These are phyloP conservation scores for Ophiocordyceps polyrhachis-furcata DNA, from an alignment of 2,329 filamentous ascomycete species.

Conservation along the genomic window DNA sequence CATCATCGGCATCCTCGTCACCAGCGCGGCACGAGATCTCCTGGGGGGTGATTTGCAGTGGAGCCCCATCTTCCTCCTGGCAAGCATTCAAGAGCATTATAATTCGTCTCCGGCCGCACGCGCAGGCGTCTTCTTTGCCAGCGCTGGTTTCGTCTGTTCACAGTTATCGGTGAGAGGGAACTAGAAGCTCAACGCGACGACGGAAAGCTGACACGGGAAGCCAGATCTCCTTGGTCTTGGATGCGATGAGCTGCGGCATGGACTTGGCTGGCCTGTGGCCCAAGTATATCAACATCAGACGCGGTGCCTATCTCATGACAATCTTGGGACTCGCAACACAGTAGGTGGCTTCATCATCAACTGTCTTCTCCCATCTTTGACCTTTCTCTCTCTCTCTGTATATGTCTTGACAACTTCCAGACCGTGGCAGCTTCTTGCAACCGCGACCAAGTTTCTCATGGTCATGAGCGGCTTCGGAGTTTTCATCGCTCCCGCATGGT, in stretches of 20 bases:
- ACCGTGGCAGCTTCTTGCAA: slow-evolving; percentile 12
- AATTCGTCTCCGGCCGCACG: slow-evolving; percentile 6
- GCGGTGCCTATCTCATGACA: slow-evolving; percentile 29
- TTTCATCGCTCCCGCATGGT: slow-evolving; percentile 8
- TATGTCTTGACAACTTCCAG: slow-evolving; percentile 1
- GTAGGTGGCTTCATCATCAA: slow-evolving; percentile 1
- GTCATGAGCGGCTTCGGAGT: slow-evolving; percentile 10
- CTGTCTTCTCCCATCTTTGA: background rate
- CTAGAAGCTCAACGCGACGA: background rate
- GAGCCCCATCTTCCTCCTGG: slow-evolving; percentile 9
- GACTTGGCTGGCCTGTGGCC: slow-evolving; percentile 34
- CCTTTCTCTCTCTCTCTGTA: background rate
- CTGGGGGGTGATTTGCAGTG: slow-evolving; percentile 8
- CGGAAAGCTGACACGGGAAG: background rate
- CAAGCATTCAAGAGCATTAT: slow-evolving; percentile 10
- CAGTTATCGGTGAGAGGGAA: slow-evolving; percentile 8
- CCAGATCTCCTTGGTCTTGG: slow-evolving; percentile 17
- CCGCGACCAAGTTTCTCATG: slow-evolving; percentile 9
- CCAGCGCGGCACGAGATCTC: slow-evolving; percentile 7
- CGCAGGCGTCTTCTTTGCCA: slow-evolving; percentile 10
- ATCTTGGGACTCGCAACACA: slow-evolving; percentile 18
- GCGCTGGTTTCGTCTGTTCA: slow-evolving; percentile 8
- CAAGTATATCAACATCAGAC: slow-evolving; percentile 34
- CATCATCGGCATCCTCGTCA: slow-evolving; percentile 9
- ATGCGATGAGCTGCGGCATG: slow-evolving; percentile 32